Evolutionary conservation across 1,284 basidiomycete genomes (phyloP).

Genomic region (Cystobasidiaceae sp.): DNA sequence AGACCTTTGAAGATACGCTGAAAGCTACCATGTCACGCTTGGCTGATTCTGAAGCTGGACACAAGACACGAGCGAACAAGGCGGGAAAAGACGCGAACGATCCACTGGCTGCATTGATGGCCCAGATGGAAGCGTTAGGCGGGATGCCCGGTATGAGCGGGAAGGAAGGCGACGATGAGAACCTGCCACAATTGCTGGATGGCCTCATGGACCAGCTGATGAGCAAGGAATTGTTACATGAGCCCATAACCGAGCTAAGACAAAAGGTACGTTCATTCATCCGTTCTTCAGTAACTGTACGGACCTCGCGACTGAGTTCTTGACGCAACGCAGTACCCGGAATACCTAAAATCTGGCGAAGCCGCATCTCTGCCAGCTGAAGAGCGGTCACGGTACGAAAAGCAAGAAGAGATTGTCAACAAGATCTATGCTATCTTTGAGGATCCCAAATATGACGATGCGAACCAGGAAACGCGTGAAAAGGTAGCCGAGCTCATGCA

Average conservation of each 20-base stretch:
- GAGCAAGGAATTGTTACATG: slow-evolving; percentile 87
- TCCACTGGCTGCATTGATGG: slow-evolving; percentile 47
- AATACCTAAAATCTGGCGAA: slow-evolving; percentile 61
- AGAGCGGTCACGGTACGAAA: slow-evolving; percentile 64
- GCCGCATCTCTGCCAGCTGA: slow-evolving; percentile 53
- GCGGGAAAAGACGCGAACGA: slow-evolving; percentile 46
- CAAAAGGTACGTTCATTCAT: slow-evolving; percentile 69
- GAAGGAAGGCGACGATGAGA: slow-evolving; percentile 54
- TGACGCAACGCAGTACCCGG: slow-evolving; percentile 63
- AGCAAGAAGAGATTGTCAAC: slow-evolving; percentile 62
- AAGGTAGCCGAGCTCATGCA: slow-evolving; percentile 67
- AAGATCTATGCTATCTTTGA: slow-evolving; percentile 72
- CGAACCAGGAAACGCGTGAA: slow-evolving; percentile 55
- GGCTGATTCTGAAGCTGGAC: slow-evolving; percentile 62
- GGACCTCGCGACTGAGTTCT: neutral
- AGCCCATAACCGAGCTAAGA: slow-evolving; percentile 81
- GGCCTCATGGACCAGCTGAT: slow-evolving; percentile 90
- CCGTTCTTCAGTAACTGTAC: neutral
- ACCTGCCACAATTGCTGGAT: slow-evolving; percentile 72
- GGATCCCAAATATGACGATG: slow-evolving; percentile 60
- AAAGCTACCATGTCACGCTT: slow-evolving; percentile 73
- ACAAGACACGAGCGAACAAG: slow-evolving; percentile 51
- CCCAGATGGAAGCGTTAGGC: slow-evolving; percentile 39
- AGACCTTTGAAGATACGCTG: slow-evolving; percentile 70
- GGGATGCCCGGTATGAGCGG: slow-evolving; percentile 45